Conservation (phyloP, 805 yeast genomes). For the Phaffomyces opuntiae region DNA sequence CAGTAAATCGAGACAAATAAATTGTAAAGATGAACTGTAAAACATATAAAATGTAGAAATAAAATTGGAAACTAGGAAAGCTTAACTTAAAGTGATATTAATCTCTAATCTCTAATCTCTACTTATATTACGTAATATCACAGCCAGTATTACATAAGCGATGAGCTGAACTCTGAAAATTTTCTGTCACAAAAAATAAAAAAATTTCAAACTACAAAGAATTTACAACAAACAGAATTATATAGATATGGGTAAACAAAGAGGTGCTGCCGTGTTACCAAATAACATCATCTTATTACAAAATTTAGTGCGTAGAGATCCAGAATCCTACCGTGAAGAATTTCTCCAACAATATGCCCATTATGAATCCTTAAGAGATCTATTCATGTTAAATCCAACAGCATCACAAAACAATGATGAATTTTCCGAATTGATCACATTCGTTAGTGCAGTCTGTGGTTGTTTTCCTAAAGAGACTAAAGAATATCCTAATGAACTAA, state of each 20-base stretch:
- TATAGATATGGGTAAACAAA: conserved; percentile 64
- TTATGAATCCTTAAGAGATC: conserved; percentile 84
- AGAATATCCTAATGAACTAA: conserved; percentile 75
- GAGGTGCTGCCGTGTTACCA: conserved; percentile 91
- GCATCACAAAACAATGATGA: conserved; percentile 41
- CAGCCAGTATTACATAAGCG: conserved; percentile 10
- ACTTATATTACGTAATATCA: no score
- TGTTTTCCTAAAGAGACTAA: conserved; percentile 89
- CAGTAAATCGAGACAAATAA: no score
- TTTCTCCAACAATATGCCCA: conserved; percentile 89
- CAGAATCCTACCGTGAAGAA: conserved; percentile 90
- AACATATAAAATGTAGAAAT: no score
- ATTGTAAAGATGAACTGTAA: no score
- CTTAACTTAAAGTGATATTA: no score
- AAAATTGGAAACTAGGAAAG: no score
- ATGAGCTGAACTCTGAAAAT: conserved; percentile 11
- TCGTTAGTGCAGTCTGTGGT: conserved; percentile 83
- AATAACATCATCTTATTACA: conserved; percentile 87
- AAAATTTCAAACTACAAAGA: no score
- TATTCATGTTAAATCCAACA: conserved; percentile 60
- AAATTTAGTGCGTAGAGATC: conserved; percentile 89
- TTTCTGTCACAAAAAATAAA: conserved; percentile 3
- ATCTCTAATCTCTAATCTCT: no score
- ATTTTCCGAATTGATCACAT: conserved; percentile 80
- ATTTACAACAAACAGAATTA: not conserved